Evolutionary conservation across 2,329 filamentous ascomycete species (phyloP), one percentile per base, ranked within the genome.

Genomic region (Erysiphe pisi): DNA sequence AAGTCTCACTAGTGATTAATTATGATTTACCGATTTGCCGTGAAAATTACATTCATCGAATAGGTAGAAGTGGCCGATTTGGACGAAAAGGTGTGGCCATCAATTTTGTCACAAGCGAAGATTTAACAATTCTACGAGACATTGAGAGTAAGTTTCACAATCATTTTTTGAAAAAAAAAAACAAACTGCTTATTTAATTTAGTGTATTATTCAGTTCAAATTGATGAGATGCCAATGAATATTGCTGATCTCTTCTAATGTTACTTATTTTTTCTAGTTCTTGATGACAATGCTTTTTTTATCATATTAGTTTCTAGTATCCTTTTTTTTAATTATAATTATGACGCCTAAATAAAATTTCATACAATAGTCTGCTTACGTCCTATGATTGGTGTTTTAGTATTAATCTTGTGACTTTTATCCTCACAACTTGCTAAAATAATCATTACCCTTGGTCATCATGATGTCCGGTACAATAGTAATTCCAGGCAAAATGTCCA

Each of bases 181-280:
- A n/a, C n/a, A n/a, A 20, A 8, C 36, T 61, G 68, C 80, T 82
- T 78, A 82, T 68, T 6, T n/a, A 6, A 4, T 6, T 31, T 77
- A 88, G 86, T 92, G 87, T 99, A 98, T 89, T 99, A 99, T 91
- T 97, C 93, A 89, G 99, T 95, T 85, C 95, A 99, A 88, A 98
- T 99, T 81, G 95, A 99, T 87, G 95, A 99, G 89, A 99, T 99
- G 95, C 95, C 95, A 83, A 98, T 99, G 95, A 91, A 91, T 85
- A 89, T 91, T 82, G 89, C 89, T 81, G 89, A 91, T 82, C 89
- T 91, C 81, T 91, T 91, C 84, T 91, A 90, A 89, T 2, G 31
- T 36, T 6, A 36, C 31, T 36, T 36, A 36, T 36, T 36, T 36
- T 36, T 36, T 36, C 31, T 2, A 36, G 31, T 36, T 36, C 31